phyloP scores from a whole-genome alignment of 495 filamentous ascomycete species.

The Schizothecium vesticola region DNA sequence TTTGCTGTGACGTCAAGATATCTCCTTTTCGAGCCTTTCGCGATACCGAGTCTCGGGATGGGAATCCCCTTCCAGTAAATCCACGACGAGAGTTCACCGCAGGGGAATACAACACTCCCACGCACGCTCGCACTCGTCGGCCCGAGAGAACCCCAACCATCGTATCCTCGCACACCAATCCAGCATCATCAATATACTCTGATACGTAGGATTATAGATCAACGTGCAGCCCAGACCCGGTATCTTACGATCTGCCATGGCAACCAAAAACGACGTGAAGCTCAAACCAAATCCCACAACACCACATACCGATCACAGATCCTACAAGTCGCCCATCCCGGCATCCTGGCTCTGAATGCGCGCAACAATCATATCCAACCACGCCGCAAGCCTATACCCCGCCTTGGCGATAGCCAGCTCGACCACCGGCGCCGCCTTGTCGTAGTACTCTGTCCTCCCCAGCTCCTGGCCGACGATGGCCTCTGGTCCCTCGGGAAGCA shows the following conservation, averaged over 20 bases:
- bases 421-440: conserved; percentile 55
- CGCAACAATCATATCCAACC: conserved; percentile 53
- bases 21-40: not conserved
- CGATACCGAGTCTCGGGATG: not conserved
- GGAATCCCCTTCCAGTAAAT: not conserved
- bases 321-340: conserved; percentile 15
- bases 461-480: conserved; percentile 55
- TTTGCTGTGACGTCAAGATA: not conserved
- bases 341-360: conserved; percentile 11
- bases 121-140: not conserved
- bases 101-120: not conserved
- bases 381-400: conserved; percentile 62
- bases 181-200: not conserved
- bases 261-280: not conserved
- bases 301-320: not conserved
- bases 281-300: not conserved
- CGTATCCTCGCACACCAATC: not conserved
- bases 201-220: not conserved
- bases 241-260: not conserved
- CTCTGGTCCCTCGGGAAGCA: conserved; percentile 50
- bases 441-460: conserved; percentile 53
- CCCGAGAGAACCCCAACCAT: not conserved
- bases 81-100: not conserved
- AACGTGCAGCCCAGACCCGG: not conserved
- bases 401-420: conserved; percentile 71